Conservation (phyloP, 192 early-diverging fungal genomes). For the Chytriomyces sp. region DNA sequence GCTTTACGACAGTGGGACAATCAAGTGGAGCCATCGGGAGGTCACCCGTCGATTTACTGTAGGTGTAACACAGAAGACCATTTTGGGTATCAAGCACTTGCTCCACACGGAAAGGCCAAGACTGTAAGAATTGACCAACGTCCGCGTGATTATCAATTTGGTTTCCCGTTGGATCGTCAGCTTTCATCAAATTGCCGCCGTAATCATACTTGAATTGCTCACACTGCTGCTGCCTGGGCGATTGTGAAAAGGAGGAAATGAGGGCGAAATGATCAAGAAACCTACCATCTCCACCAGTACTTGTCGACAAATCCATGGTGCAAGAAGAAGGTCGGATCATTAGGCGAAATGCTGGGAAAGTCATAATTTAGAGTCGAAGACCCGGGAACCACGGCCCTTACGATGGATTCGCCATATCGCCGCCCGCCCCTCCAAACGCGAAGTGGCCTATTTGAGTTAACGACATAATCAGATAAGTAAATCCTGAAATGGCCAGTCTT, state of each 20-base stretch:
- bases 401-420: neutral
- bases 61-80: conserved; percentile 21
- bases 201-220: conserved; percentile 5
- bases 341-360: conserved; percentile 23
- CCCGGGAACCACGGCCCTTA: too few relatives aligned
- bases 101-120: conserved; percentile 6
- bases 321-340: conserved; percentile 21
- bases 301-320: conserved; percentile 10
- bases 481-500: neutral
- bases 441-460: neutral
- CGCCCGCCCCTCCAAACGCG: neutral
- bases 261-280: too few relatives aligned
- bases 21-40: conserved; percentile 3
- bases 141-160: neutral
- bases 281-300: conserved; percentile 29
- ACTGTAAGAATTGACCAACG: neutral
- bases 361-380: too few relatives aligned
- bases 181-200: conserved; percentile 2
- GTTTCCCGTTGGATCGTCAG: neutral
- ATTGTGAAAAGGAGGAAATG: too few relatives aligned
- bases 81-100: conserved; percentile 9
- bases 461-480: neutral
- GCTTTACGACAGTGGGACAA: conserved; percentile 1
- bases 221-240: conserved; percentile 15
- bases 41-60: conserved; percentile 4